A percentile compares a stretch with the other conserved stretches of the same genome.
Evolutionary conservation across 2,329 filamentous ascomycete genomes (phyloP).

Genomic region (Pseudocercospora musae): DNA sequence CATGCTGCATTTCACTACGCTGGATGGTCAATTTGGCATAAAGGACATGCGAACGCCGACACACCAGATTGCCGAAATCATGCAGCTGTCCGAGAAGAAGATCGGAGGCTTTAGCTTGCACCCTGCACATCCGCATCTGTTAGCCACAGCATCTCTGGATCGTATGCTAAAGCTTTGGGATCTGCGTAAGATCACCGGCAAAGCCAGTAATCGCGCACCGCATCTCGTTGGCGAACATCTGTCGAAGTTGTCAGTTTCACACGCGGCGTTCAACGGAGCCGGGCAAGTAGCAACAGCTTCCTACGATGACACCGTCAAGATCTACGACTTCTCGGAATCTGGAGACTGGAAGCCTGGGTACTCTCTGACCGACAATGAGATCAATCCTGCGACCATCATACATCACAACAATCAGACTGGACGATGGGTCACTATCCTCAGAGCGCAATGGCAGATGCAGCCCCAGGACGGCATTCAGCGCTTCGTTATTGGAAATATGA

Average conservation of each 20-base stretch:
- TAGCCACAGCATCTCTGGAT: constrained; percentile 87
- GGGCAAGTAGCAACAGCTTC: constrained; percentile 88
- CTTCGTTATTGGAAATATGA: constrained; percentile 92
- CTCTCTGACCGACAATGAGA: constrained; percentile 56
- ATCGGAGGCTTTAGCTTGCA: constrained; percentile 91
- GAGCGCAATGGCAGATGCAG: constrained; percentile 85
- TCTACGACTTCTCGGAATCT: constrained; percentile 67
- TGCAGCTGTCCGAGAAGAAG: constrained; percentile 82
- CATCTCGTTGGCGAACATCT: constrained; percentile 75
- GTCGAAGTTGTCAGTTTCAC: constrained; percentile 81
- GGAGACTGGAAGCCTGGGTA: constrained; percentile 45
- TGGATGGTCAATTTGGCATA: constrained; percentile 75
- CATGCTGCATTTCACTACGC: constrained; percentile 79
- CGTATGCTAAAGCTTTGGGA: constrained; percentile 92
- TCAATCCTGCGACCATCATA: constrained; percentile 67
- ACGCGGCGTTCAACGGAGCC: constrained; percentile 81
- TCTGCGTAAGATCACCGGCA: constrained; percentile 70
- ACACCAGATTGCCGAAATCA: constrained; percentile 58
- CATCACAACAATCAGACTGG: constrained; percentile 95
- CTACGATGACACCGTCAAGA: constrained; percentile 93
- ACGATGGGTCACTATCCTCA: constrained; percentile 81
- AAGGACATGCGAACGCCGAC: constrained; percentile 68
- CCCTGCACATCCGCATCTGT: constrained; percentile 72
- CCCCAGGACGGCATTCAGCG: constrained; percentile 78
- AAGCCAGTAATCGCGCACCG: constrained; percentile 57